phyloP scores from a whole-genome alignment of 169 alveolate species.

The Cryptosporidium xiaoi region DNA sequence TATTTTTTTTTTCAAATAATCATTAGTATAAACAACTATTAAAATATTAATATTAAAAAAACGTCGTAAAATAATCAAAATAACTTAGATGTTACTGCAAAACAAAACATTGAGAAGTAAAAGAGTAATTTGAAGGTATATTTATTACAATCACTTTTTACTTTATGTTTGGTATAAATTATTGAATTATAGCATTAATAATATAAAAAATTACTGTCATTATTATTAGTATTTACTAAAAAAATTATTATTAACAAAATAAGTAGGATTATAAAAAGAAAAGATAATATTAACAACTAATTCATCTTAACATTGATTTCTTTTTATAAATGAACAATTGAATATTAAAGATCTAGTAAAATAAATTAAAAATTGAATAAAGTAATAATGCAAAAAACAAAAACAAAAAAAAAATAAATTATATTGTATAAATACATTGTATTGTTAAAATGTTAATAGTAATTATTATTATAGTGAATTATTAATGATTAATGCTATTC shows the following conservation, averaged over 20 bases:
- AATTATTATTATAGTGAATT: neutral
- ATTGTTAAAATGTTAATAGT: neutral
- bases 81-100: neutral
- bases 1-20: neutral
- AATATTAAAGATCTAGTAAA: too few species aligned
- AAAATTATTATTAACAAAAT: too few species aligned
- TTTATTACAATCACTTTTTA: neutral
- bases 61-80: conserved; percentile 5
- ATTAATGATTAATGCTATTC: too few species aligned
- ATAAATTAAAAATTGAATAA: too few species aligned
- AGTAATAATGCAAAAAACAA: too few species aligned
- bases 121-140: neutral
- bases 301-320: too few species aligned
- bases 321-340: too few species aligned
- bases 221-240: neutral
- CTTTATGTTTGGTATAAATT: neutral
- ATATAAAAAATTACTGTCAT: neutral
- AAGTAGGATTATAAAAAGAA: too few species aligned
- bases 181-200: neutral
- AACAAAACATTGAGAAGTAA: neutral
- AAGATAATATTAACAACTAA: neutral
- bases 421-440: too few species aligned
- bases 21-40: neutral
- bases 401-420: too few species aligned
- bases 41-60: neutral